phyloP scores from a whole-genome alignment of 225 moss, liverwort and hornwort genomes.

The Ulota crispa region DNA sequence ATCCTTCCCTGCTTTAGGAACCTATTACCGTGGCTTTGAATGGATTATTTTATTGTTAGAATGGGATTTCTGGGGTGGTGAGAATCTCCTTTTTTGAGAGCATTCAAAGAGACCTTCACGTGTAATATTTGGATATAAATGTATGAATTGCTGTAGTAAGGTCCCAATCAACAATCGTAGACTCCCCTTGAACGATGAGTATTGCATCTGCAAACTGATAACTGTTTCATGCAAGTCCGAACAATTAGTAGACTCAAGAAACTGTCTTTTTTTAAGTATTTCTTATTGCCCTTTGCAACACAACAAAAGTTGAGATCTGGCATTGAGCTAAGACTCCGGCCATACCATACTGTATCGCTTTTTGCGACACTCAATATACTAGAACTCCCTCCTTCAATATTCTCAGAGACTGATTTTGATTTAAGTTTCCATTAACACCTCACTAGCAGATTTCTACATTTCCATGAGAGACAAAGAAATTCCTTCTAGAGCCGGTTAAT shows the following conservation, averaged over 20 bases:
- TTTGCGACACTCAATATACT: background rate
- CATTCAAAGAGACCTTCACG: background rate
- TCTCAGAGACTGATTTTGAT: background rate
- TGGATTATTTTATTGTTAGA: background rate
- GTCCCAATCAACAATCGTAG: background rate
- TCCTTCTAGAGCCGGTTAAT: background rate
- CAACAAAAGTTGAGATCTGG: too few species aligned
- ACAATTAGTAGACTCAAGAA: too few species aligned
- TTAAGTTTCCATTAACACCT: background rate
- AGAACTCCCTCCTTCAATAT: background rate
- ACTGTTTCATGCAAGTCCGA: background rate
- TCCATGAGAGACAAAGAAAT: background rate
- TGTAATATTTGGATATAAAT: background rate
- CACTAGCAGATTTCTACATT: background rate
- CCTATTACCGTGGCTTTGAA: background rate
- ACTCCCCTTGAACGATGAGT: background rate
- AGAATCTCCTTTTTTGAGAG: background rate
- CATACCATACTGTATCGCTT: background rate
- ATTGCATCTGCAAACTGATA: background rate
- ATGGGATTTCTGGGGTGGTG: background rate
- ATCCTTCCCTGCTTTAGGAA: background rate
- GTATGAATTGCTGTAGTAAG: background rate
- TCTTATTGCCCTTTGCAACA: too few species aligned
- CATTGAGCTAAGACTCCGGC: background rate
- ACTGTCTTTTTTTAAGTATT: too few species aligned